Base-by-base conservation (phyloP, 202 grass and related monocot genomes). In the Bolboschoenoplectus hybrid region DNA sequence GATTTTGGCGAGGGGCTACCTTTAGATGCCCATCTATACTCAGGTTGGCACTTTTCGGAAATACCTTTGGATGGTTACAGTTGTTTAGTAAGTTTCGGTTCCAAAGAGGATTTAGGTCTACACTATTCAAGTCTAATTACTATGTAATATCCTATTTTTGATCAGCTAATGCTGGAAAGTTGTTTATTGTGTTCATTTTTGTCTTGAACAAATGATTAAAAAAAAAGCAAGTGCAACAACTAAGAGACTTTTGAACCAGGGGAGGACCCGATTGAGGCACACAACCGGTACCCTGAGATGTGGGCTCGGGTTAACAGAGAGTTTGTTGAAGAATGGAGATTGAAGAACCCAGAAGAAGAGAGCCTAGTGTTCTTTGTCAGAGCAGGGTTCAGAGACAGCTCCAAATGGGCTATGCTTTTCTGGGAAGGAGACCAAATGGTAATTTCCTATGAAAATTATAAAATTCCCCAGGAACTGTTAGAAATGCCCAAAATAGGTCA, bases 371-470 rank as follows among this genome's bases (percentile, higher is more conserved):
- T 97, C 87, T 97, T 95, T 86, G 89, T 97, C 77, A 79, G 92
- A 52, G 88, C 95, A 60, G 95, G 92, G 44, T 97, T 97, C 72
- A 90, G 95, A 55, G 92, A 89, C 45, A 95, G 91, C 88, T 88
- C 89, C 17, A 81, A 87, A 65, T 95, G 92, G 92, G 88, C 92
- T 14, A 97, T 97, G 92, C 86, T 97, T 69, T 95, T 97, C 88
- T 97, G 95, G 95, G 95, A 97, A 14, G 95, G 95, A 3, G 92
- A 97, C 82, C 95, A 95, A 87, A 97, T 97, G 95, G 95, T 97
- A 68, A 67, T 70, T 55, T 39, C 40, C 74, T 78, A 39, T 57
- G 6, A 77, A 52, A 13, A 50, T 75, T 49, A 53, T 20, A 0
- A 47, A 20, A 76, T 7, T 12, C 1, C 26, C 8, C 47, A 6